Evolutionary conservation across 192 early-diverging fungal species (phyloP), one percentile per base, ranked within the genome.

Genomic region (Coemansia sp.): DNA sequence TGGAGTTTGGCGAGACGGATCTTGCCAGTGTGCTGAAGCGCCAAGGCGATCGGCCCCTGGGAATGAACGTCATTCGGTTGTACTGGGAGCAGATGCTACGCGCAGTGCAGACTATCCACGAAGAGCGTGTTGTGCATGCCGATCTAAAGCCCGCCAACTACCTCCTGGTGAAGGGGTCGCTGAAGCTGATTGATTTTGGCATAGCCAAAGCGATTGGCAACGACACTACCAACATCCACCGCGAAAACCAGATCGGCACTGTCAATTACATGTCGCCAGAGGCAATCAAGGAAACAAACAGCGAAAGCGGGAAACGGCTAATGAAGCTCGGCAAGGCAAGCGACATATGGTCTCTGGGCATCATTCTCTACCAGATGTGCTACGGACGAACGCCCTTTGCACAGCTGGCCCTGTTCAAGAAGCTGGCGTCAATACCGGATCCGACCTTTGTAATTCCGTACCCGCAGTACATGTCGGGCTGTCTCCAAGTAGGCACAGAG

Each of bases 71-170:
- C 63, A 86, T 98, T 40, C 85, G 92, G 18, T 83, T 89, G 74
- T 93, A 93, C 68, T 96, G 94, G 93, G 85, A 90, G 74, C 92
- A 95, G 91, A 98, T 98, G 93, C 71, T 98, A 1, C 84, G 91
- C 63, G 93, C 95, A 6, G 96, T 97, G 6, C 85, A 91, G 48
- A 88, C 87, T 0, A 93, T 97, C 12, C 97, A 98, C 75, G 79
- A 94, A 44, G 82, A 88, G 61, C 92, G 90, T 11, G 94, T 98
- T 68, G 89, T 98, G 7, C 97, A 98, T 70, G 87, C 90, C 7
- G 95, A 98, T 68, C 76, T 98, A 32, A 98, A 98, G 72, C 97
- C 97, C 0, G 96, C 96, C 10, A 98, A 98, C 74, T 99, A 98
- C 71, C 71, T 99, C 10, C 68, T 99, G 18, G 92, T 95, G 6